These are phyloP conservation scores for Hyphochytrium catenoides DNA, from an alignment of 352 stramenopile genomes.

Conservation along the genomic window DNA sequence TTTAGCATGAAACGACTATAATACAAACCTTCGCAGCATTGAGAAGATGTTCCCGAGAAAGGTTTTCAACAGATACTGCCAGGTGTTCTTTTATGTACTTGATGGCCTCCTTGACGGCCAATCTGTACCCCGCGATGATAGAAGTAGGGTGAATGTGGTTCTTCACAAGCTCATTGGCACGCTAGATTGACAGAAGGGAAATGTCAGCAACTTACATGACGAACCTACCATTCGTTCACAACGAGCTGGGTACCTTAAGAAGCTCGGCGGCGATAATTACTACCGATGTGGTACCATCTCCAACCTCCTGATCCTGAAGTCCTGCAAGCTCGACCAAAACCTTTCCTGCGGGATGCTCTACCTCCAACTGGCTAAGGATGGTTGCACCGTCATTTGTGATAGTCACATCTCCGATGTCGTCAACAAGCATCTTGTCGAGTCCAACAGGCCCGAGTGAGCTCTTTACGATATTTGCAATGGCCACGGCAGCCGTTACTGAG, in stretches of 20 bases:
- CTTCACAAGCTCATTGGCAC: constrained; percentile 89
- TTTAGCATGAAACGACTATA: not conserved
- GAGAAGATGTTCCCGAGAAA: constrained; percentile 83
- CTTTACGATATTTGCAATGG: constrained; percentile 99
- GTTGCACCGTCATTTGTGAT: constrained; percentile 99
- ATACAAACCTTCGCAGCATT: constrained; percentile 42
- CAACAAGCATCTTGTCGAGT: constrained; percentile 97
- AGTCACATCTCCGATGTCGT: constrained; percentile 95
- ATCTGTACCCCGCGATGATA: constrained; percentile 94
- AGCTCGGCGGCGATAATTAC: constrained; percentile 97
- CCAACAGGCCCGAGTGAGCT: constrained; percentile 91
- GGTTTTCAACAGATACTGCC: constrained; percentile 63
- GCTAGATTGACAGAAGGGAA: constrained; percentile 7
- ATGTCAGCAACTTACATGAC: not conserved
- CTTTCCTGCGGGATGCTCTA: constrained; percentile 96
- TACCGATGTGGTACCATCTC: constrained; percentile 96
- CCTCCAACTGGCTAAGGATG: constrained; percentile 96
- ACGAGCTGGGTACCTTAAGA: constrained; percentile 30
- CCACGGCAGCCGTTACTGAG: constrained; percentile 84
- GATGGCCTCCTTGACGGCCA: constrained; percentile 94
- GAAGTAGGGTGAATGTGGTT: constrained; percentile 97
- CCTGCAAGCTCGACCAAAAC: constrained; percentile 93
- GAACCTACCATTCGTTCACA: constrained; percentile 1
- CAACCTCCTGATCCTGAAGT: constrained; percentile 97
- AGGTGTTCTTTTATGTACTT: constrained; percentile 80